These are phyloP conservation scores for Mortierella antarctica DNA, from an alignment of 192 early-diverging fungal species.

Conservation along the genomic window DNA sequence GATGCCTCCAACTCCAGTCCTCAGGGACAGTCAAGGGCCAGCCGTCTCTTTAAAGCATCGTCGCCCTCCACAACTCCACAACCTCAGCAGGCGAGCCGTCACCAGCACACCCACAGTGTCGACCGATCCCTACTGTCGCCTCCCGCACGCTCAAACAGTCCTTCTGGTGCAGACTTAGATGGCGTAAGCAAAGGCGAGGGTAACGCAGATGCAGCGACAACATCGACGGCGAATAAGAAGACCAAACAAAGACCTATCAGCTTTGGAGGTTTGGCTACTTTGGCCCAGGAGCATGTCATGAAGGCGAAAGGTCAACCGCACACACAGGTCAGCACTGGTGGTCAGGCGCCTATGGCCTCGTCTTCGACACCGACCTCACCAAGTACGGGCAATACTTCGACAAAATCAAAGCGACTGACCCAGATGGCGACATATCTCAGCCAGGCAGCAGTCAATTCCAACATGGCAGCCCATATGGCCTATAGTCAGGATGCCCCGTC, in stretches of 20 bases:
- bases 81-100: not conserved
- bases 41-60: constrained; percentile 18
- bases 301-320: constrained; percentile 17
- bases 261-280: constrained; percentile 37
- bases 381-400: not conserved
- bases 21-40: not conserved
- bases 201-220: not conserved
- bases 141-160: constrained; percentile 18
- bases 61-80: not conserved
- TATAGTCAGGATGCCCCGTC: constrained; percentile 18
- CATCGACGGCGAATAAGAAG: constrained; percentile 13
- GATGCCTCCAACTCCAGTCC: constrained; percentile 8
- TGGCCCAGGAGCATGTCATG: constrained; percentile 50
- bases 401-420: constrained; percentile 28
- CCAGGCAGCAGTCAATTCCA: constrained; percentile 40
- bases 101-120: constrained; percentile 5
- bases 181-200: not conserved
- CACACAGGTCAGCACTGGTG: not conserved
- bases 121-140: constrained; percentile 25
- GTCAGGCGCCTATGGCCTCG: not conserved
- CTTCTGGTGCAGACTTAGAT: not conserved
- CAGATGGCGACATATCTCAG: constrained; percentile 43
- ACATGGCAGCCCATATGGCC: constrained; percentile 22
- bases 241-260: constrained; percentile 40
- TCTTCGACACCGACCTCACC: constrained; percentile 20